Conservation (phyloP, 2,329 filamentous ascomycete genomes). For the Calonectria crousiana region DNA sequence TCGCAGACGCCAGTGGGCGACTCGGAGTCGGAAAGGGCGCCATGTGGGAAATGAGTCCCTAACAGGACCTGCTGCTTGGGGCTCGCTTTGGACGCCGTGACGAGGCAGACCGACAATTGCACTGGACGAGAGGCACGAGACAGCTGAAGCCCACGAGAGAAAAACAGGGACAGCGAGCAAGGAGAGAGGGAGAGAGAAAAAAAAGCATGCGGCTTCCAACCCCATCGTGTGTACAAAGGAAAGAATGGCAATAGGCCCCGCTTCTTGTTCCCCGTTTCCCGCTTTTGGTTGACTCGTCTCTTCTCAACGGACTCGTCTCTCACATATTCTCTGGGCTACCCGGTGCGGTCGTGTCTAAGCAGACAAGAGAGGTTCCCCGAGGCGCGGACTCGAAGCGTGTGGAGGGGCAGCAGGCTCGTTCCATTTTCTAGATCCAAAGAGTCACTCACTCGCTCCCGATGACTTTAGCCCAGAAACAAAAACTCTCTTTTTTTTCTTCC, state of each 20-base stretch:
- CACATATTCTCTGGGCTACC: neutral
- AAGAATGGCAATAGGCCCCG: neutral
- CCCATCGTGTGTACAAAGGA: neutral
- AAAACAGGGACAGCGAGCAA: neutral
- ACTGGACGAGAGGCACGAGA: neutral
- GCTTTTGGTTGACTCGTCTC: constrained; percentile 1
- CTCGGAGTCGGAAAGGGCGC: neutral
- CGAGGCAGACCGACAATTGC: neutral
- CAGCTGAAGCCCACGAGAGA: neutral
- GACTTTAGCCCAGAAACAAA: constrained; percentile 8
- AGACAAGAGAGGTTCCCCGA: constrained; percentile 15
- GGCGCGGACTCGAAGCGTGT: constrained; percentile 13
- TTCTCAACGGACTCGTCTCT: neutral
- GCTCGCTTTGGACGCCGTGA: neutral
- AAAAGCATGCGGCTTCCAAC: neutral
- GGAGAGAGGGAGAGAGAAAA: neutral
- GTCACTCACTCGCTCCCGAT: constrained; percentile 12
- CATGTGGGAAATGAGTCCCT: constrained; percentile 3
- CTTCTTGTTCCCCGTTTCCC: neutral
- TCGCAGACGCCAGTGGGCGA: neutral
- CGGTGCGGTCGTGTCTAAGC: neutral
- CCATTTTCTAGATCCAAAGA: constrained; percentile 23
- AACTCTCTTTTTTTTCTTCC: neutral
- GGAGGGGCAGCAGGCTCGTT: constrained; percentile 21
- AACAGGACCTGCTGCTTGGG: neutral